phyloP scores from a whole-genome alignment of 83 land plant genomes.

The Thuja plicata region DNA sequence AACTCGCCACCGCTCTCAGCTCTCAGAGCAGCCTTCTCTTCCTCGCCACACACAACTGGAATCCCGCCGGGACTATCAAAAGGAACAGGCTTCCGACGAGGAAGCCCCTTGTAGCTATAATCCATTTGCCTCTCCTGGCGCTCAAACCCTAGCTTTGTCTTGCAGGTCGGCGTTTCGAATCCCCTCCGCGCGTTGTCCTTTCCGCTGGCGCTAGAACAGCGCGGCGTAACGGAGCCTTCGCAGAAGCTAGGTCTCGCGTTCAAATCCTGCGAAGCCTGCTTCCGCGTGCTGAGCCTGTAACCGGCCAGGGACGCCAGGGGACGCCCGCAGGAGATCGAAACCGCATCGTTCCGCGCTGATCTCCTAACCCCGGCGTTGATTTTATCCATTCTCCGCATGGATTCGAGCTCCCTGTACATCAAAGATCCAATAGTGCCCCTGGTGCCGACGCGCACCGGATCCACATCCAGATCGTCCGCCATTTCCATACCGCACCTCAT shows the following conservation, averaged over 20 bases:
- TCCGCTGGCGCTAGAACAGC: background rate
- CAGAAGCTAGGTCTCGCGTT: constrained; percentile 5
- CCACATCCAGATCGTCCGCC: constrained; percentile 17
- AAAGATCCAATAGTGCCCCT: constrained; percentile 61
- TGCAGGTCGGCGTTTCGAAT: background rate
- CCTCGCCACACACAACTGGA: background rate
- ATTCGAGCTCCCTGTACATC: constrained; percentile 52
- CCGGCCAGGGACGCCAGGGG: constrained; percentile 10
- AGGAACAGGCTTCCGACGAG: background rate
- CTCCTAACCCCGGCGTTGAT: background rate
- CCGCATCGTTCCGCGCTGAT: background rate
- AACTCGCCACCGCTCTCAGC: background rate
- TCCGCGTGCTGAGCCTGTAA: constrained; percentile 10
- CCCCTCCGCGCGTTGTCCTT: background rate
- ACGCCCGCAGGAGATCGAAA: constrained; percentile 15
- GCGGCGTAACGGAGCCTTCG: background rate
- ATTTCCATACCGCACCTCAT: no score
- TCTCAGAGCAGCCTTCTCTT: background rate
- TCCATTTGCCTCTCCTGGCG: background rate
- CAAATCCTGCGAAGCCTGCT: background rate
- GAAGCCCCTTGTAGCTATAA: background rate
- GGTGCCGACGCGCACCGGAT: constrained; percentile 49
- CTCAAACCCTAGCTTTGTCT: background rate
- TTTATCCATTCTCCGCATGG: constrained; percentile 19
- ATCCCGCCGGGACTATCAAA: background rate